Evolutionary conservation across 768 basidiomycete genomes (phyloP), one percentile per base, ranked within the genome.

Genomic region (Rhizopogon salebrosus): DNA sequence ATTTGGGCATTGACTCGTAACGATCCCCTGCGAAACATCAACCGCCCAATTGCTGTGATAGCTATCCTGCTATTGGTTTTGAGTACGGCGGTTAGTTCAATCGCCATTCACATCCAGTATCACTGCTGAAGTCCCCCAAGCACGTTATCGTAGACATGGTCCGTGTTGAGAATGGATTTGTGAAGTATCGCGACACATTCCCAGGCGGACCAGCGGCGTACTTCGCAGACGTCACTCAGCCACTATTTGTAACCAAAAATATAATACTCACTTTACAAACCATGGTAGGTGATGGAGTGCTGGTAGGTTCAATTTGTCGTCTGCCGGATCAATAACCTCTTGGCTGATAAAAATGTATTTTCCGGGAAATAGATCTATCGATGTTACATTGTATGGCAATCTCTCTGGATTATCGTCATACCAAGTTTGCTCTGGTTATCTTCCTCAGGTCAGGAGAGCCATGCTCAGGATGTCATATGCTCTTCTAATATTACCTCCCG

Each of bases 151-250:
- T 52, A 11, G 57, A 59, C 51, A 54, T 59, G 45, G 51, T 52
- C 1, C 58, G 60, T 16, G 5, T 59, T 4, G 24, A 55, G 42
- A 39, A 51, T 10, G 65, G 63, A 8, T 53, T 67, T 8, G 53
- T 67, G 6, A 29, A 22, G 24, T 48, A 56, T 35, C 57, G 65
- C 9, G 56, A 60, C 36, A 57, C 43, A 4, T 52, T 51, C 20
- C 59, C 58, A 8, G 62, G 63, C 3, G 65, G 65, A 3, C 63
- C 65, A 4, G 4, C 51, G 8, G 62, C 55, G 2, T 67, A 31
- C 49, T n/a, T n/a, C n/a, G n/a, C n/a, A n/a, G n/a, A n/a, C n/a
- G n/a, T n/a, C n/a, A n/a, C n/a, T n/a, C n/a, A 67, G 31, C 49
- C 48, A 10, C 60, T 62, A 1, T 64, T 63, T 45, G 51, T 67